Evolutionary conservation across 2,329 filamentous ascomycete species (phyloP).

Genomic region (Ophiocordyceps robertsii): DNA sequence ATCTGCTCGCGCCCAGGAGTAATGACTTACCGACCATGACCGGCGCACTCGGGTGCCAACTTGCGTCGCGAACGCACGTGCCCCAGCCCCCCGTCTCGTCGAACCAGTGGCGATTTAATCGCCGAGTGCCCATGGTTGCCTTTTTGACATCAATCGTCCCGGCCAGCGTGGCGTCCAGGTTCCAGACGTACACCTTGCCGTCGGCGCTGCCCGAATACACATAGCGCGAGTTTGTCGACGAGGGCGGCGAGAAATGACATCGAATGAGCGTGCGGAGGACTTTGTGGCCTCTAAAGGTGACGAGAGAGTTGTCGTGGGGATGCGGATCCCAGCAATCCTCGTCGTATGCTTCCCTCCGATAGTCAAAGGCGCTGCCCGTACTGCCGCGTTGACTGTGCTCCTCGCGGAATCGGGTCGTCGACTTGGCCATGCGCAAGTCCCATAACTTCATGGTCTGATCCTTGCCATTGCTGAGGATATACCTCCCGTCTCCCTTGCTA

Average conservation of each 20-base stretch:
- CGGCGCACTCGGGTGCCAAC: slow-evolving; percentile 79
- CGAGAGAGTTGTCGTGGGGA: slow-evolving; percentile 79
- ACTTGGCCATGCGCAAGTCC: slow-evolving; percentile 85
- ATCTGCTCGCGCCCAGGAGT: not conserved
- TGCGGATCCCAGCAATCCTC: slow-evolving; percentile 44
- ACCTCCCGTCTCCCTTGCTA: slow-evolving; percentile 58
- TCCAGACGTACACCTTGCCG: slow-evolving; percentile 84
- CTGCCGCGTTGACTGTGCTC: slow-evolving; percentile 43
- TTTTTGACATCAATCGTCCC: slow-evolving; percentile 63
- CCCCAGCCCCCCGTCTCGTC: slow-evolving; percentile 49
- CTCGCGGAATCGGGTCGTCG: slow-evolving; percentile 46
- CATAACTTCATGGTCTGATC: slow-evolving; percentile 97
- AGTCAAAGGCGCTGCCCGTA: slow-evolving; percentile 52
- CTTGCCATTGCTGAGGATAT: slow-evolving; percentile 87
- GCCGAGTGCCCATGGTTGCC: slow-evolving; percentile 51
- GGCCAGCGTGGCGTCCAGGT: slow-evolving; percentile 77
- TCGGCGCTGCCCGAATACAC: slow-evolving; percentile 88
- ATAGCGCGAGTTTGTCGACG: slow-evolving; percentile 77
- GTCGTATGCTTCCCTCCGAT: slow-evolving; percentile 55
- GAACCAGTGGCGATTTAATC: slow-evolving; percentile 42
- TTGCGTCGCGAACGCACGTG: slow-evolving; percentile 75
- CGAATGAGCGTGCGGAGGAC: slow-evolving; percentile 84
- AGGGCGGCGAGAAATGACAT: slow-evolving; percentile 86
- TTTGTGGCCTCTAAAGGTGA: slow-evolving; percentile 83
- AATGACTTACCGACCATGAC: slow-evolving; percentile 50